A percentile compares a stretch with the other conserved stretches of the same genome.
These are phyloP conservation scores for Silybum marianum DNA, from an alignment of 129 eudicot species.

Conservation along the genomic window DNA sequence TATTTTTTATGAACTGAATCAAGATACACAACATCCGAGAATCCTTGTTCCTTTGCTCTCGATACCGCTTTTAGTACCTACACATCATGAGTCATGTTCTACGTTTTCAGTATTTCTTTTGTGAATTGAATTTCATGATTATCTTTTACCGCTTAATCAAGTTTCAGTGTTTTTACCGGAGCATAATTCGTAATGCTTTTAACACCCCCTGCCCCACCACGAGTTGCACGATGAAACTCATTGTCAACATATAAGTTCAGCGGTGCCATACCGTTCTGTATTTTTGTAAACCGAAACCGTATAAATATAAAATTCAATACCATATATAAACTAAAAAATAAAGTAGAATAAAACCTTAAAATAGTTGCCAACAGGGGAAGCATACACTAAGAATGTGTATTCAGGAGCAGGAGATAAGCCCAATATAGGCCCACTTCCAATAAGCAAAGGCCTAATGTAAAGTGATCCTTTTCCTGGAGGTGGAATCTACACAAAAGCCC, in stretches of 20 bases:
- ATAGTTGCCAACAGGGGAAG: constrained; percentile 88
- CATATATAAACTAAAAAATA: not conserved
- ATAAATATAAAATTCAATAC: not conserved
- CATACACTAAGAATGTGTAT: constrained; percentile 80
- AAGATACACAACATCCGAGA: constrained; percentile 84
- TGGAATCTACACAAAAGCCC: constrained; percentile 55
- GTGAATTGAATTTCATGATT: not conserved
- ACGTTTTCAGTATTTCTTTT: not conserved
- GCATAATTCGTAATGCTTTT: constrained; percentile 85
- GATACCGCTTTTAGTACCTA: constrained; percentile 61
- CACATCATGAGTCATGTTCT: not conserved
- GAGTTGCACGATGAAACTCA: constrained; percentile 69
- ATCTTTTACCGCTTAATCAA: not conserved
- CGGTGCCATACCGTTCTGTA: constrained; percentile 67
- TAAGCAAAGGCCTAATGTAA: constrained; percentile 85
- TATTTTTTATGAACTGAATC: constrained; percentile 67
- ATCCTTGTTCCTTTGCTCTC: constrained; percentile 68
- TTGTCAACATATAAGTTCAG: constrained; percentile 66
- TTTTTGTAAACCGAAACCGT: not conserved
- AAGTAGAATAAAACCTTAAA: constrained; percentile 55
- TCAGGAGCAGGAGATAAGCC: constrained; percentile 89
- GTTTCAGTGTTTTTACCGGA: constrained; percentile 51
- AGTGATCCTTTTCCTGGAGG: constrained; percentile 91
- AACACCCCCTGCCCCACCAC: constrained; percentile 92
- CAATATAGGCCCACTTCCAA: constrained; percentile 79